Conservation (phyloP, 768 basidiomycete species). For the Jaapia argillacea region DNA sequence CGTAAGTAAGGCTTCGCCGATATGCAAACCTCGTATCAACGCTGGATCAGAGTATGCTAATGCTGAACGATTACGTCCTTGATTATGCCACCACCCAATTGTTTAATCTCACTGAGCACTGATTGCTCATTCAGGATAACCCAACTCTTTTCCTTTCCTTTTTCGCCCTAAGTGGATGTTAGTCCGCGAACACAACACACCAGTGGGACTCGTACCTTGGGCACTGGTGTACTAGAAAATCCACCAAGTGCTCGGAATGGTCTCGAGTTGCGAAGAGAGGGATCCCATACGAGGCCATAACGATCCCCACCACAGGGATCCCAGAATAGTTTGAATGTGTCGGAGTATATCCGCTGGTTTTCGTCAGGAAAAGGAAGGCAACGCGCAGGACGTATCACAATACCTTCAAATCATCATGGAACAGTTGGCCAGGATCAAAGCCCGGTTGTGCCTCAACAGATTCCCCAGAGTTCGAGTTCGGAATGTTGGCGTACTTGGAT, state of each 20-base stretch:
- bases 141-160: conserved; percentile 39
- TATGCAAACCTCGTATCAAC: no score
- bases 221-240: conserved; percentile 57
- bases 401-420: conserved; percentile 70
- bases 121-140: conserved; percentile 60
- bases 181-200: no score
- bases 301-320: conserved; percentile 71
- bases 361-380: conserved; percentile 4
- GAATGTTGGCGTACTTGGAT: conserved; percentile 35
- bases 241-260: conserved; percentile 77
- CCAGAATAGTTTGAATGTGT: conserved; percentile 76
- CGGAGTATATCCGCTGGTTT: conserved; percentile 65
- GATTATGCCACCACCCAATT: conserved; percentile 65
- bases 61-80: conserved; percentile 26
- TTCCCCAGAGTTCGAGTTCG: conserved; percentile 16
- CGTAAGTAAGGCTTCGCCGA: no score
- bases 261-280: conserved; percentile 45
- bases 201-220: conserved; percentile 18
- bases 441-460: conserved; percentile 38
- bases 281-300: conserved; percentile 86
- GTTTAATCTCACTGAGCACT: conserved; percentile 64
- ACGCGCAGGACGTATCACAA: not conserved
- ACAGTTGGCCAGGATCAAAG: conserved; percentile 67
- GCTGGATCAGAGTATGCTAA: no score
- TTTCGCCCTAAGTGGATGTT: conserved; percentile 12